Evolutionary conservation across 2,329 filamentous ascomycete genomes (phyloP), one percentile per base, ranked within the genome.

Genomic region (Huntiella omanensis): DNA sequence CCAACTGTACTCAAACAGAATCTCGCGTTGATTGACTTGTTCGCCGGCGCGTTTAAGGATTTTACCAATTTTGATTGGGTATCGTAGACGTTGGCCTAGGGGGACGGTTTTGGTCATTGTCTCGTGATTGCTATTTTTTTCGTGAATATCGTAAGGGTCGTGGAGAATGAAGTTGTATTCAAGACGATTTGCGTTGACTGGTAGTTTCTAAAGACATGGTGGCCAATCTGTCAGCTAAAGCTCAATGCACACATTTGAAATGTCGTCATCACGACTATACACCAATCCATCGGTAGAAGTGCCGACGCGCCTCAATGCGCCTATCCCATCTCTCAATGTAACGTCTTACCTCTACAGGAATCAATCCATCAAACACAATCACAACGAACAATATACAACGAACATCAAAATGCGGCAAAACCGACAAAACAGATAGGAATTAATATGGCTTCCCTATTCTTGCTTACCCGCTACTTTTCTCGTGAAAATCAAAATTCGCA

Each of bases 31-130:
- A 56, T 75, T 71, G 57, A 98, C 73, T 51, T 71, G 59, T 55
- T 94, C 84, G 61, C 83, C 81, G 15, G 75, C 73, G 53, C 70
- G 66, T 62, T 85, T 86, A 54, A 88, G 73, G 51, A 96, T 71
- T 61, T 84, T 81, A 55, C 79, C 86, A 62, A 98, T 80, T 54
- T 81, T 93, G 63, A 96, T 87, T 56, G 91, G 91, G 63, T 96
- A 98, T 62, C 81, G 82, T 54, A 95, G 75, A 62, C 74, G 69
- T 55, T 68, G 62, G 56, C 74, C 74, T 48, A 77, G 58, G 47
- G 62, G 65, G 48, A 78, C 59, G 50, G 58, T 60, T 54, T 69
- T 68, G 46, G 61, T 62, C 65, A 68, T 65, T 19, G 12, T 49
- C 22, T 28, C 22, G 22, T 28, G 22, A 28, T 28, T 28, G 22